Conservation (phyloP, 1,139 yeast species). For the Saccharomyces hybrid region DNA sequence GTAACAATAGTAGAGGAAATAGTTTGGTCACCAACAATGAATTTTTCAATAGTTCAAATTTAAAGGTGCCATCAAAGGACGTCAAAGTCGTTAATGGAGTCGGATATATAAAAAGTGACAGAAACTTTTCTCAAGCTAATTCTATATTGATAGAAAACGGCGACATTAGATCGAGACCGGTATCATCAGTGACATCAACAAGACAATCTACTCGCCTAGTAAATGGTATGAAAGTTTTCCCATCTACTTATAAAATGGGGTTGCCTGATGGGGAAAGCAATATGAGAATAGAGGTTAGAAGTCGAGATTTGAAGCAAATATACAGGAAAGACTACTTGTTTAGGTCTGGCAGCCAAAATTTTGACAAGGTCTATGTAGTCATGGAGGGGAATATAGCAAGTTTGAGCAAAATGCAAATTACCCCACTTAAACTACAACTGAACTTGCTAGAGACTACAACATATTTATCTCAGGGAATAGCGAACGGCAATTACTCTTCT, state of each 20-base stretch:
- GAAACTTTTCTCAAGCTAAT: not conserved
- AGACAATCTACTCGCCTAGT: not conserved
- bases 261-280: slow-evolving; percentile 15
- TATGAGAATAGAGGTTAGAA: slow-evolving; percentile 25
- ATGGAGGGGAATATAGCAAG: slow-evolving; percentile 11
- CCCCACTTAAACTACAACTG: slow-evolving; percentile 18
- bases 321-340: slow-evolving; percentile 24
- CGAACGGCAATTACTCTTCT: slow-evolving; percentile 24
- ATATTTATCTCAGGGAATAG: slow-evolving; percentile 24
- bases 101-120: not conserved
- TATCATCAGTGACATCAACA: not conserved
- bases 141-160: slow-evolving; percentile 1
- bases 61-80: not conserved
- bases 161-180: slow-evolving; percentile 1
- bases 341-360: slow-evolving; percentile 18
- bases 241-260: slow-evolving; percentile 17
- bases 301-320: slow-evolving; percentile 17
- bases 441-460: slow-evolving; percentile 22
- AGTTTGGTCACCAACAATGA: not conserved
- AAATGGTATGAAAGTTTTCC: slow-evolving; percentile 9
- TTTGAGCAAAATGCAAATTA: slow-evolving; percentile 10
- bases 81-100: not conserved
- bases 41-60: not conserved
- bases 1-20: not conserved
- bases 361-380: slow-evolving; percentile 21